Conservation (phyloP, 129 eudicot species). For the Saposhnikovia divaricata region DNA sequence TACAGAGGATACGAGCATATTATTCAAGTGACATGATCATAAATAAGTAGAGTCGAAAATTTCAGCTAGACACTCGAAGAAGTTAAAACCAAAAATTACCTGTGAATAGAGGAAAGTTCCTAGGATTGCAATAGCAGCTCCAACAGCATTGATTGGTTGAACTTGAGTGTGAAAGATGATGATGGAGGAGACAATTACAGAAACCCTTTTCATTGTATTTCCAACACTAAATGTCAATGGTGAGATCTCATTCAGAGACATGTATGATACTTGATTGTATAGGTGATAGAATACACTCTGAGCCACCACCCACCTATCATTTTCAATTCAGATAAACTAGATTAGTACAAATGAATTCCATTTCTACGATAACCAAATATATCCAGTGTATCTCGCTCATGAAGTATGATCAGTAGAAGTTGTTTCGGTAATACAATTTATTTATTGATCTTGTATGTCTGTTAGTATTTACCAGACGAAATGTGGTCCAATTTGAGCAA, state of each 20-base stretch:
- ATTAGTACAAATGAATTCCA: not conserved
- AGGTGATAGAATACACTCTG: slow-evolving; percentile 75
- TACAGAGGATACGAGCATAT: not conserved
- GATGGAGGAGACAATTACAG: slow-evolving; percentile 37
- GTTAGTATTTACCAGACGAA: slow-evolving; percentile 42
- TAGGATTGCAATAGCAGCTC: slow-evolving; percentile 39
- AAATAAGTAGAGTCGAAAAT: too few relatives aligned
- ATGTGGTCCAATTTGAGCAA: slow-evolving; percentile 59
- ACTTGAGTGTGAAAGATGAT: slow-evolving; percentile 34
- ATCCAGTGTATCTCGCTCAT: not conserved
- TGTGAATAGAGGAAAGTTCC: slow-evolving; percentile 44
- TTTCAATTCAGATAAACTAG: not conserved
- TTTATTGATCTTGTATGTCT: not conserved
- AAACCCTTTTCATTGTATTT: slow-evolving; percentile 40
- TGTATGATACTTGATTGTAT: slow-evolving; percentile 70
- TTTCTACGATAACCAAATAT: too few relatives aligned
- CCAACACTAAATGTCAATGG: slow-evolving; percentile 44
- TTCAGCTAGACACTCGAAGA: too few relatives aligned
- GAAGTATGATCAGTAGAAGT: too few relatives aligned
- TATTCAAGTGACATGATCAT: not conserved
- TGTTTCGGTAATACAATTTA: too few relatives aligned
- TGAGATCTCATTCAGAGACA: slow-evolving; percentile 43
- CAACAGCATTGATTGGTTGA: slow-evolving; percentile 40
- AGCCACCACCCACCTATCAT: slow-evolving; percentile 68
- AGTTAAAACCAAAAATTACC: slow-evolving; percentile 12